A percentile compares a stretch with the other conserved stretches of the same genome.
Conservation (phyloP, 2,329 filamentous ascomycete genomes). For the Alternaria novae-zelandiae region DNA sequence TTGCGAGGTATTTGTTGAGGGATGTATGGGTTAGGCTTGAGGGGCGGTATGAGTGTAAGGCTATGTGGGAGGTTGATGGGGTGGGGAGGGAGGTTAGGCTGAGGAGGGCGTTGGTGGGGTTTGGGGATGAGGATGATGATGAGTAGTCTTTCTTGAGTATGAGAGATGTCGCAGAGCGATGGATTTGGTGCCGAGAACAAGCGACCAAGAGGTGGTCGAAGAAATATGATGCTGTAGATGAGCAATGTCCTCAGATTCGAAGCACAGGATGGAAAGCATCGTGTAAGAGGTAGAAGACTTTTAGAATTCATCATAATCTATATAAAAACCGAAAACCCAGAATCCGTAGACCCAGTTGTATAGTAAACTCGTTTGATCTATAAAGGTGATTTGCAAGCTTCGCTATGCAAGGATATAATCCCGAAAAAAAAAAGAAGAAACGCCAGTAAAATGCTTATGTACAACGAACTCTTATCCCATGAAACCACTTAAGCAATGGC, state of each 20-base stretch:
- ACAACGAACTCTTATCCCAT: background rate
- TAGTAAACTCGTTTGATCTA: slow-evolving; percentile 9
- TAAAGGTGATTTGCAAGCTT: background rate
- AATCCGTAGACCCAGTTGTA: background rate
- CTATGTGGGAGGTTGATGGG: slow-evolving; percentile 19
- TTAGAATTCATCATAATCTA: slow-evolving; percentile 6
- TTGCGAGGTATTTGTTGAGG: slow-evolving; percentile 15
- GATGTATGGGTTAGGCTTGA: slow-evolving; percentile 16
- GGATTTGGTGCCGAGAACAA: background rate
- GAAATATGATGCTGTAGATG: background rate
- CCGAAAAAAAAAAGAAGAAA: background rate
- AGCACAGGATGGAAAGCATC: slow-evolving; percentile 53
- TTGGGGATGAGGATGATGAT: background rate
- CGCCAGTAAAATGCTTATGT: slow-evolving; percentile 10
- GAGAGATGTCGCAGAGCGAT: background rate
- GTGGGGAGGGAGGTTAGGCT: slow-evolving; percentile 5
- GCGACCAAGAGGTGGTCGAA: background rate
- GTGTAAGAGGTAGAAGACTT: slow-evolving; percentile 69
- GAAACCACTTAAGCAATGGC: slow-evolving; percentile 58
- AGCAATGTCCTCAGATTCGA: background rate
- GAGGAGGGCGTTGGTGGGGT: slow-evolving; percentile 8
- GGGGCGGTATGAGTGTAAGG: slow-evolving; percentile 12
- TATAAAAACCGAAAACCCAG: background rate
- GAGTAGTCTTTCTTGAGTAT: background rate
- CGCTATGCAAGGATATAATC: slow-evolving; percentile 15